Evolutionary conservation across 1,139 yeast genomes (phyloP), one percentile per base, ranked within the genome.

Genomic region (Pneumocystis murina): DNA sequence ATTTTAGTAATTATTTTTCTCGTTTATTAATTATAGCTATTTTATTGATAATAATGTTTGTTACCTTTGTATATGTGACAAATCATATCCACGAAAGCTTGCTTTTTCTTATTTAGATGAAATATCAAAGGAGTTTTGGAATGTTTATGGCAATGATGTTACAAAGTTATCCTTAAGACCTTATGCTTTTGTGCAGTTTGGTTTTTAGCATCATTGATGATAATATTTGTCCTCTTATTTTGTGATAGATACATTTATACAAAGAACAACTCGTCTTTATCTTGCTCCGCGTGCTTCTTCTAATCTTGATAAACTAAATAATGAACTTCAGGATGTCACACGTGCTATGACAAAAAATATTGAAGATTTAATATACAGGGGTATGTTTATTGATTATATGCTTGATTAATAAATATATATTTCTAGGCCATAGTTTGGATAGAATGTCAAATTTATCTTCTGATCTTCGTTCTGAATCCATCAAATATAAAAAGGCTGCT

Each of bases 301-400:
- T 55, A 92, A 90, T 71, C 78, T 92, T 71, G 97, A 92, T 75
- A 84, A 83, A 72, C 78, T 92, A 69, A 90, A 91, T 74, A 82
- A 83, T 62, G 98, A 94, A 71, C 79, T 92, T 69, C 90, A 87
- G 62, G 98, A 94, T 70, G 98, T 94, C 62, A 90, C 92, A 69
- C 84, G 87, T 70, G 95, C 92, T 66, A 88, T 92, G 96, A 89
- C 96, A 65, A 91, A 91, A 71, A 92, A 92, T 74, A 92, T 92
- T 65, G 97, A 92, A 73, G 98, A 92, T 74, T 78, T 92, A 70
- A 79, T 92, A 61, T 91, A 92, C 75, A 81, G 99, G 71, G 99
- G 99, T 14, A 97, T 92, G 72, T 86, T 92, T 16, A 80, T 92
- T 69, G 97, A 92, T 74, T 85, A 75, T 61, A 58, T 28, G 63